A percentile compares a stretch with the other conserved stretches of the same genome.
phyloP scores from a whole-genome alignment of 1,284 basidiomycete species.

The Phenoliferia sp. region DNA sequence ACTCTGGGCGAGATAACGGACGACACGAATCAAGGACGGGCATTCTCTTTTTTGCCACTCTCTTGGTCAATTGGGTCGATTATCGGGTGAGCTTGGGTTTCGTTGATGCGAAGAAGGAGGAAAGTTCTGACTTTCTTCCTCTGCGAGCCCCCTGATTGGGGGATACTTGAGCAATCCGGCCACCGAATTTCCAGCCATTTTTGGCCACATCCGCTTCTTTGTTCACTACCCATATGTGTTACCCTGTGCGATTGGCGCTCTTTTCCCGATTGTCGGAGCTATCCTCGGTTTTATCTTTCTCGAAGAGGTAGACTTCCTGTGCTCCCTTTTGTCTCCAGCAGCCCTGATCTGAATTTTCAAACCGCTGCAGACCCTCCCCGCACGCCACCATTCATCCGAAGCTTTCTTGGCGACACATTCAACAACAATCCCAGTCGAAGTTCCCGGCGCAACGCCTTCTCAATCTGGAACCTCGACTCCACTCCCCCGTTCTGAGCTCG shows the following conservation, averaged over 20 bases:
- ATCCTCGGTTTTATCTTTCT: conserved; percentile 41
- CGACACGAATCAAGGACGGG: conserved; percentile 34
- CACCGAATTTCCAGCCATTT: conserved; percentile 34
- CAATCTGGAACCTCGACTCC: not conserved
- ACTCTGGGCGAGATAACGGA: conserved; percentile 39
- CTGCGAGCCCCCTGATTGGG: conserved; percentile 28
- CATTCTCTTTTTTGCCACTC: conserved; percentile 32
- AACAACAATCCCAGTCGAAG: conserved; percentile 11
- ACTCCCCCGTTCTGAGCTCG: conserved; percentile 3
- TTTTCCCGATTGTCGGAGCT: conserved; percentile 37
- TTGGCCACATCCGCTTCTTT: conserved; percentile 19
- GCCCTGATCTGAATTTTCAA: no score
- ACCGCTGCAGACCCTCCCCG: not conserved
- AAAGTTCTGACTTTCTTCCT: not conserved
- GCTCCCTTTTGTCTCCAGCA: not conserved
- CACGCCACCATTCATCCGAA: not conserved
- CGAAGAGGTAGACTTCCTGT: conserved; percentile 35
- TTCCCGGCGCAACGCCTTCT: not conserved
- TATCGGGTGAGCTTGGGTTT: conserved; percentile 21
- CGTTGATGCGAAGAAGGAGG: no score
- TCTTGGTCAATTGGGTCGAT: conserved; percentile 31
- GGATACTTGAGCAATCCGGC: conserved; percentile 40
- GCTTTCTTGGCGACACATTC: conserved; percentile 2
- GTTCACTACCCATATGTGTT: conserved; percentile 40
- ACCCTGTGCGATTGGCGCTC: conserved; percentile 41